phyloP scores from a whole-genome alignment of 75 land plant genomes.

The Isoetes taiwanensis region DNA sequence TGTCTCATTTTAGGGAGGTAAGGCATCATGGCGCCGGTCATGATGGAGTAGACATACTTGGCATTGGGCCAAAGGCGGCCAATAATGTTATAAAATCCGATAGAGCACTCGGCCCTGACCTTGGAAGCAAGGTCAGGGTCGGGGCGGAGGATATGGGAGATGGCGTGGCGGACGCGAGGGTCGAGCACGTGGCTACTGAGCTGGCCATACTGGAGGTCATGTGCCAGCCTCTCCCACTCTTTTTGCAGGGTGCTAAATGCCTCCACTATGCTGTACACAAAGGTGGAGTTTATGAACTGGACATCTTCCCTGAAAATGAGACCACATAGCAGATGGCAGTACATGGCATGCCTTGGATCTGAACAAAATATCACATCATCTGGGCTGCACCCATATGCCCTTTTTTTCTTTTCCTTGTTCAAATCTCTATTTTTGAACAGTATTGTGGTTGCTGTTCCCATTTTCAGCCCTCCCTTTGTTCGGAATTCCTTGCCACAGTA shows the following conservation, averaged over 20 bases:
- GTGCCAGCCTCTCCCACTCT: constrained; percentile 36
- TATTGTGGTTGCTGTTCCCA: constrained; percentile 38
- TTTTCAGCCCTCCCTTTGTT: constrained; percentile 25
- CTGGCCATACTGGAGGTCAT: constrained; percentile 27
- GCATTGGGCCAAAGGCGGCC: constrained; percentile 47
- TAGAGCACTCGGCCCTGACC: constrained; percentile 18
- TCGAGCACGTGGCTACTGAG: constrained; percentile 21
- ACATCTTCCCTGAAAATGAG: constrained; percentile 27
- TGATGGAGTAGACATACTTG: constrained; percentile 40
- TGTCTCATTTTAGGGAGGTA: constrained; percentile 40
- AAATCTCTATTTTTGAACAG: constrained; percentile 27
- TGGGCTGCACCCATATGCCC: constrained; percentile 39
- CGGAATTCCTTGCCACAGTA: constrained; percentile 46
- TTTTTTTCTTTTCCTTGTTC: constrained; percentile 19
- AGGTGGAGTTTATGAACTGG: constrained; percentile 39
- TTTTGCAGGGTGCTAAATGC: constrained; percentile 37
- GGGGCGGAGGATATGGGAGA: constrained; percentile 18
- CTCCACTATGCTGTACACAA: constrained; percentile 44
- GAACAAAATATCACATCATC: constrained; percentile 35
- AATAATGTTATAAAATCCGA: constrained; percentile 17
- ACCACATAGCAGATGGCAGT: constrained; percentile 54
- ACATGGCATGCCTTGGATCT: constrained; percentile 35
- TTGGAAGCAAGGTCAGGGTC: constrained; percentile 23
- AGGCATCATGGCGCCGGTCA: constrained; percentile 55
- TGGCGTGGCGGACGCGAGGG: constrained; percentile 24